These are phyloP conservation scores for Polytrichum commune DNA, from an alignment of 225 moss, liverwort and hornwort genomes.

Conservation along the genomic window DNA sequence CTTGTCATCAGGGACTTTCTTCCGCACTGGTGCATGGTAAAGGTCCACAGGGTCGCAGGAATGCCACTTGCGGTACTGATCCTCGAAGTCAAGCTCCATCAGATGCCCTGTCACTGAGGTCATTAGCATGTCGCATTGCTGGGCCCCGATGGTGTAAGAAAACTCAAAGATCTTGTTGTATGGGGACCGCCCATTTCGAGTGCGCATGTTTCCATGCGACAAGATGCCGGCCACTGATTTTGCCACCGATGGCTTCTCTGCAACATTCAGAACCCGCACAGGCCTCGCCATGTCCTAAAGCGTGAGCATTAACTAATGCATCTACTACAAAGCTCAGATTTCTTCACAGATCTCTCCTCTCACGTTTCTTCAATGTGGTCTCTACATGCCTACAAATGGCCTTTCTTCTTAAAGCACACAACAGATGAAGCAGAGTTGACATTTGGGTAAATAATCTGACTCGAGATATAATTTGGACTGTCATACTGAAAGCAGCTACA, in stretches of 20 bases:
- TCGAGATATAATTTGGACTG: no score
- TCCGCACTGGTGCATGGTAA: constrained; percentile 90
- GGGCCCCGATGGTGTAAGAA: constrained; percentile 67
- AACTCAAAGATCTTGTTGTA: constrained; percentile 99
- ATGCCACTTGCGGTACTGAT: constrained; percentile 94
- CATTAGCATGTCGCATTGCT: constrained; percentile 93
- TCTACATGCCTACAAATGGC: no score
- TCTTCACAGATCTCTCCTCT: no score
- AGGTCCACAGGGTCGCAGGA: constrained; percentile 91
- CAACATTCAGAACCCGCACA: constrained; percentile 86
- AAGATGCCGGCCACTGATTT: constrained; percentile 90
- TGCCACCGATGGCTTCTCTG: constrained; percentile 97
- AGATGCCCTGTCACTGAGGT: constrained; percentile 97
- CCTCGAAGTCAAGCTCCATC: constrained; percentile 97
- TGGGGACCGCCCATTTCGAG: constrained; percentile 81
- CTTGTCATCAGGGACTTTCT: constrained; percentile 92
- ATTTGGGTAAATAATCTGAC: no score
- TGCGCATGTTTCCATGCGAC: constrained; percentile 72
- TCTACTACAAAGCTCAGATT: no score
- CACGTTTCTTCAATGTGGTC: no score
- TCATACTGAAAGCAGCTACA: no score
- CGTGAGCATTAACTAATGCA: no score
- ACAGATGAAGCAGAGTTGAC: no score
- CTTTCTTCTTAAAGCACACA: no score
- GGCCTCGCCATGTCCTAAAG: constrained; percentile 39